These are phyloP conservation scores for Cymodocea nodosa DNA, from an alignment of 116 monocot genomes.

Conservation along the genomic window DNA sequence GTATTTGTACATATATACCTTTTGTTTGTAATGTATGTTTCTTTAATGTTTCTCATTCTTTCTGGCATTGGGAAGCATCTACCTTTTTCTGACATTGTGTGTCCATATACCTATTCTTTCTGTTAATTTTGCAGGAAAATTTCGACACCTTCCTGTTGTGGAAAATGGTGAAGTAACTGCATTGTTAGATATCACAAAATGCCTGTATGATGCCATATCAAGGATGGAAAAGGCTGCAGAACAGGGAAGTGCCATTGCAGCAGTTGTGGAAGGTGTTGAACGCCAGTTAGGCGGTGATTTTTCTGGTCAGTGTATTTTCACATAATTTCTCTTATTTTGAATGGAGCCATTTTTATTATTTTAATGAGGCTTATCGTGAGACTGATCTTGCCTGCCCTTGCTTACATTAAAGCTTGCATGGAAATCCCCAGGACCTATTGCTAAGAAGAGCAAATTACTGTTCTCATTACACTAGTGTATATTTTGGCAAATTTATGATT, in stretches of 20 bases:
- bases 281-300: conserved; percentile 64
- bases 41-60: neutral
- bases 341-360: too few relatives aligned
- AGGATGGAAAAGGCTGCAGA: conserved; percentile 96
- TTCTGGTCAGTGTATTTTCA: conserved; percentile 30
- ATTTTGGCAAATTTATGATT: too few relatives aligned
- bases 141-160: conserved; percentile 97
- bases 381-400: too few relatives aligned
- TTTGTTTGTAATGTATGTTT: neutral
- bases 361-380: too few relatives aligned
- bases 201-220: conserved; percentile 96
- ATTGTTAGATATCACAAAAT: conserved; percentile 88
- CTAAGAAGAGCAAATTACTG: too few relatives aligned
- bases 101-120: too few relatives aligned
- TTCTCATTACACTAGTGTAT: too few relatives aligned
- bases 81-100: too few relatives aligned
- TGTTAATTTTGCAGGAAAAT: conserved; percentile 54
- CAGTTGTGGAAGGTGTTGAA: conserved; percentile 94
- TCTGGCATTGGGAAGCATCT: neutral
- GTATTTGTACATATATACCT: too few relatives aligned
- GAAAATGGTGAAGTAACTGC: conserved; percentile 97
- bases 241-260: conserved; percentile 85
- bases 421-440: too few relatives aligned
- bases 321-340: too few relatives aligned
- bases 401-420: too few relatives aligned